Evolutionary conservation across 2,329 filamentous ascomycete genomes (phyloP).

Genomic region (Aspergillus tamarii): DNA sequence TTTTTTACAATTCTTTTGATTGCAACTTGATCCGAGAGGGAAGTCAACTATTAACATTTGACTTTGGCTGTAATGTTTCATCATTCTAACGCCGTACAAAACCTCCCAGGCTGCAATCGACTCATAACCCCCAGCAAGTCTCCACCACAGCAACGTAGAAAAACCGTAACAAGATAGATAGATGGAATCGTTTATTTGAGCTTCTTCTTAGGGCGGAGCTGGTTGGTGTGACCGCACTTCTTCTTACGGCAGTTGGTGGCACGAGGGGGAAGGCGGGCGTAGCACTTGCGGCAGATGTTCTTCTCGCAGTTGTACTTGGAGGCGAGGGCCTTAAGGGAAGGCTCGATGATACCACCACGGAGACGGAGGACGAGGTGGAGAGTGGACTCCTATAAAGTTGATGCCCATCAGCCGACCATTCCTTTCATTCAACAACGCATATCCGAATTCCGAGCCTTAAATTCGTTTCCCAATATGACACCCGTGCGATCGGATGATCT

Average conservation of each 20-base stretch:
- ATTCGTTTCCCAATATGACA: not conserved
- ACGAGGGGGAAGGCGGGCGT: conserved; percentile 93
- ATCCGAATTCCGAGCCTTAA: not conserved
- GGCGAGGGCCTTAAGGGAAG: conserved; percentile 95
- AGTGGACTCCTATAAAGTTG: conserved; percentile 76
- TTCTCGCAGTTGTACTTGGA: conserved; percentile 99
- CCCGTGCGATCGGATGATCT: not conserved
- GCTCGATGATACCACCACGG: conserved; percentile 98
- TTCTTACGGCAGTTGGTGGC: conserved; percentile 99
- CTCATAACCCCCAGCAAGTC: conserved; percentile 34
- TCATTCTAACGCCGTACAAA: conserved; percentile 45
- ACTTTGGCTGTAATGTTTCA: conserved; percentile 42
- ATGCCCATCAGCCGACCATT: conserved; percentile 37
- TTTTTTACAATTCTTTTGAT: conserved; percentile 44
- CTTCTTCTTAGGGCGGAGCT: conserved; percentile 99
- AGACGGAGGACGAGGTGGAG: conserved; percentile 98
- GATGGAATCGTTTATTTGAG: conserved; percentile 69
- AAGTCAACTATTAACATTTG: conserved; percentile 40
- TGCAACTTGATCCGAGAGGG: conserved; percentile 38
- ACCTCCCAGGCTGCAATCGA: conserved; percentile 41
- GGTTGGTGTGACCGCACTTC: conserved; percentile 99
- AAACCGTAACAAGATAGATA: conserved; percentile 47
- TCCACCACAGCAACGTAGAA: conserved; percentile 46
- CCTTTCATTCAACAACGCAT: not conserved
- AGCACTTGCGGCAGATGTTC: conserved; percentile 99